These are phyloP conservation scores for Elongisporangium senticosum DNA, from an alignment of 352 stramenopile species.

Conservation along the genomic window DNA sequence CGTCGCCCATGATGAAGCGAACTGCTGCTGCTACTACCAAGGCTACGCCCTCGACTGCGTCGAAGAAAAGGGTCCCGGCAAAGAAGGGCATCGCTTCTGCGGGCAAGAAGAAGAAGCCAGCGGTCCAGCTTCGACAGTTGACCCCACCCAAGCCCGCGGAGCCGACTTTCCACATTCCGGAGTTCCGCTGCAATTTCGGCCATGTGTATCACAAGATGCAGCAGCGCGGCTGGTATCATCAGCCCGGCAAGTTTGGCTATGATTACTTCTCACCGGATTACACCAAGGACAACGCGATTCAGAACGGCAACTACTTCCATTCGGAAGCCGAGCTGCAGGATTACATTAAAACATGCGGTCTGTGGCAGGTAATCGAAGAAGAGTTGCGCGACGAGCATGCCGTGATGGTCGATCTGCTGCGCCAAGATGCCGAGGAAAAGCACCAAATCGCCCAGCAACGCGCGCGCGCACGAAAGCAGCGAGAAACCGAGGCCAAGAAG, in stretches of 20 bases:
- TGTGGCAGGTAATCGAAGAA: slow-evolving; percentile 53
- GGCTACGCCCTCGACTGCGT: slow-evolving; percentile 8
- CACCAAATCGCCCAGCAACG: slow-evolving; percentile 7
- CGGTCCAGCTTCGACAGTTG: slow-evolving; percentile 2
- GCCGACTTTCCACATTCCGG: slow-evolving; percentile 37
- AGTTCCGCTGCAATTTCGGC: slow-evolving; percentile 68
- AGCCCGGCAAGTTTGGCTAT: slow-evolving; percentile 60
- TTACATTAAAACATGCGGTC: slow-evolving; percentile 50
- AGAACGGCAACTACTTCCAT: slow-evolving; percentile 64
- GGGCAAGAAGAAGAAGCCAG: slow-evolving; percentile 20
- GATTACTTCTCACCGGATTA: slow-evolving; percentile 77
- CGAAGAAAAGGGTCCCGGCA: slow-evolving; percentile 17
- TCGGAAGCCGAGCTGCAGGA: slow-evolving; percentile 49
- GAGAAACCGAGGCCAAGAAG: slow-evolving; percentile 8
- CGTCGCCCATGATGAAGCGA: too few relatives aligned
- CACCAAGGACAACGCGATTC: slow-evolving; percentile 39
- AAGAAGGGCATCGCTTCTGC: slow-evolving; percentile 17
- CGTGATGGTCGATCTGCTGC: slow-evolving; percentile 42
- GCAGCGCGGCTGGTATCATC: slow-evolving; percentile 53
- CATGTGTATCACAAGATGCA: slow-evolving; percentile 60
- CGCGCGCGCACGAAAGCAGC: slow-evolving; percentile 12
- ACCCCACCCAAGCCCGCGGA: slow-evolving; percentile 14
- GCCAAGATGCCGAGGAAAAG: slow-evolving; percentile 34
- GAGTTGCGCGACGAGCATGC: slow-evolving; percentile 51
- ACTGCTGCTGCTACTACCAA: slow-evolving; percentile 11